Conservation (phyloP, 768 basidiomycete genomes). For the Lactarius akahatsu region DNA sequence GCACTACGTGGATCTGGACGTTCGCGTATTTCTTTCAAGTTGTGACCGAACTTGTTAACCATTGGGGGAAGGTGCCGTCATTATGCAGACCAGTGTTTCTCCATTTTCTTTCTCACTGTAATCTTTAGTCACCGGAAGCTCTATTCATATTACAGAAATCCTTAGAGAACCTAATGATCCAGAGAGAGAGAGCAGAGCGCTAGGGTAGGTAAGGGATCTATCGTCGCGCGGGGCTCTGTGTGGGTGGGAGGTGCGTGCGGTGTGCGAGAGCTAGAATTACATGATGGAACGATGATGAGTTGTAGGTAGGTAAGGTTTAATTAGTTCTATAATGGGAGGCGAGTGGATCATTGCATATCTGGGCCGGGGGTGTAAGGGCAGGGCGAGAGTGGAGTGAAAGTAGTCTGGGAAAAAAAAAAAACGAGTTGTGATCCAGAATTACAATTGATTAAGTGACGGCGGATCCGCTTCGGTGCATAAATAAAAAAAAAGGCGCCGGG, state of each 20-base stretch:
- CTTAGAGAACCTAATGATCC: neutral
- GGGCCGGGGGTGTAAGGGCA: neutral
- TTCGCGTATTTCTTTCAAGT: neutral
- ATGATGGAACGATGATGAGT: conserved; percentile 17
- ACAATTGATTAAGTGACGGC: conserved; percentile 9
- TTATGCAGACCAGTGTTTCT: neutral
- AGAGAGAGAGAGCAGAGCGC: neutral
- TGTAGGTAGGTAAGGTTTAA: conserved; percentile 12
- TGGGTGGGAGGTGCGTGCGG: neutral
- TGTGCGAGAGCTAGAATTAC: conserved; percentile 18
- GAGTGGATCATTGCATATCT: neutral
- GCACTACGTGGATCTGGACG: neutral
- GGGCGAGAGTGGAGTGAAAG: neutral
- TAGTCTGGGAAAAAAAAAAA: neutral
- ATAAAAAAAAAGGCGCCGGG: neutral
- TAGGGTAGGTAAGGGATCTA: neutral
- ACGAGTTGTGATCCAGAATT: conserved; percentile 21
- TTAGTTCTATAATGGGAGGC: conserved; percentile 1
- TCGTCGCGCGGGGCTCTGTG: neutral
- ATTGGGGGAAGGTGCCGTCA: neutral
- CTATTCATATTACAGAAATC: neutral
- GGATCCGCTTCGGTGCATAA: conserved; percentile 11
- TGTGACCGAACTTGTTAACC: neutral
- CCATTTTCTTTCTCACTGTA: neutral
- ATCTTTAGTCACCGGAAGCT: neutral